phyloP scores from a whole-genome alignment of 1,284 basidiomycete species.

The Malassezia sp. region DNA sequence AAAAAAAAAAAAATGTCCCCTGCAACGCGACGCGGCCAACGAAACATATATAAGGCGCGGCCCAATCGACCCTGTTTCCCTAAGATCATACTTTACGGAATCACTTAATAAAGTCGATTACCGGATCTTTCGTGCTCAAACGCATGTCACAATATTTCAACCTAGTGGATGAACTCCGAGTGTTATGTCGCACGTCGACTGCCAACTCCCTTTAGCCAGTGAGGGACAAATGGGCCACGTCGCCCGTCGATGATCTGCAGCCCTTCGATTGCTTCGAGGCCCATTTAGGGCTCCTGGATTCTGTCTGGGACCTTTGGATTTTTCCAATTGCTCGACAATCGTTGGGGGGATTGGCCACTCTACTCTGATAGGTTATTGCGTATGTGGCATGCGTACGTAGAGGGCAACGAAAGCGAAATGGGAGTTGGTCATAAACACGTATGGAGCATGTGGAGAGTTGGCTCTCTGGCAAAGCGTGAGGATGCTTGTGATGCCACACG shows the following conservation, averaged over 20 bases:
- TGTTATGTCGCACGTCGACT: conserved; percentile 23
- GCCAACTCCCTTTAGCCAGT: conserved; percentile 37
- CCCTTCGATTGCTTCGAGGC: conserved; percentile 26
- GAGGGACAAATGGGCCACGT: conserved; percentile 35
- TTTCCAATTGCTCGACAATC: conserved; percentile 36
- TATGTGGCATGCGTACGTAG: no score
- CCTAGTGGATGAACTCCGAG: conserved; percentile 42
- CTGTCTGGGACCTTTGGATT: conserved; percentile 34
- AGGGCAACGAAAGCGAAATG: no score
- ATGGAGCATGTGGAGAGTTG: no score
- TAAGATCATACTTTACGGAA: conserved; percentile 38
- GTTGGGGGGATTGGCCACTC: conserved; percentile 41
- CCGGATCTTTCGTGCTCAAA: conserved; percentile 43
- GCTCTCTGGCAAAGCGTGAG: no score
- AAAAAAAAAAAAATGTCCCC: conserved; percentile 3
- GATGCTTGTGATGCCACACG: no score
- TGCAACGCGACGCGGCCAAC: not conserved
- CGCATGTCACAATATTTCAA: conserved; percentile 42
- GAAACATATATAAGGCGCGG: conserved; percentile 9
- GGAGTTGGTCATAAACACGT: no score
- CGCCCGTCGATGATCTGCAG: conserved; percentile 42
- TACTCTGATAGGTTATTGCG: conserved; percentile 33
- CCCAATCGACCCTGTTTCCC: not conserved
- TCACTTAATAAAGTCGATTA: conserved; percentile 45
- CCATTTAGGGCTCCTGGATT: conserved; percentile 23